Evolutionary conservation across 306 rosid species (phyloP), one percentile per base, ranked within the genome.

Genomic region (Amphicarpaea edgeworthii): DNA sequence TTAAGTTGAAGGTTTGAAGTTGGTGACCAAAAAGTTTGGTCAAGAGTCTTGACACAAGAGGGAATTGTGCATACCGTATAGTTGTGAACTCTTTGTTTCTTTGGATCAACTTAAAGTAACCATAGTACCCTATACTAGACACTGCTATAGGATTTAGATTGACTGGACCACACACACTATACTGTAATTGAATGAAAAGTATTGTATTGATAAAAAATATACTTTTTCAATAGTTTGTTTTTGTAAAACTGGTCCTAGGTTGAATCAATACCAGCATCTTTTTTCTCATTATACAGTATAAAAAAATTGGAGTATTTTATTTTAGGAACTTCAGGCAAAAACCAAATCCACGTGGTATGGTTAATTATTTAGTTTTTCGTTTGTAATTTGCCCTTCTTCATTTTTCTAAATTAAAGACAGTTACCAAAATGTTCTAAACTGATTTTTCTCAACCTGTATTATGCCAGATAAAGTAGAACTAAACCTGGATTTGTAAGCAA

Each of bases 31-130:
- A 61, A 32, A 7, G 51, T 81, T 61, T 73, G 68, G 51, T 40
- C 57, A 7, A n/a, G 15, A 63, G 10, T 68, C 8, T 24, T 53
- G 12, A 20, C 5, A 53, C 66, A 73, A n/a, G 78, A 62, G 70
- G 70, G 46, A 83, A 83, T 72, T 85, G 85, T 81, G 84, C 55
- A 83, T 87, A 72, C 61, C 62, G 46, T 59, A n/a, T n/a, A 55
- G 43, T 81, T 43, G 63, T 10, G 12, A 62, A 32, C 46, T 53
- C 16, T 69, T 28, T n/a, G n/a, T n/a, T n/a, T 55, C 17, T 54
- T 62, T 17, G 23, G 42, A 21, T 50, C 68, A 50, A 70, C 9
- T 16, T 45, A 38, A 15, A 57, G 11, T 42, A 53, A 54, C 50
- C 20, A 30, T 32, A 75, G 16, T 51, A 50, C 6, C 1, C 2